Evolutionary conservation across 768 basidiomycete genomes (phyloP), one percentile per base, ranked within the genome.

Genomic region (Pleurotus tuber-regium): DNA sequence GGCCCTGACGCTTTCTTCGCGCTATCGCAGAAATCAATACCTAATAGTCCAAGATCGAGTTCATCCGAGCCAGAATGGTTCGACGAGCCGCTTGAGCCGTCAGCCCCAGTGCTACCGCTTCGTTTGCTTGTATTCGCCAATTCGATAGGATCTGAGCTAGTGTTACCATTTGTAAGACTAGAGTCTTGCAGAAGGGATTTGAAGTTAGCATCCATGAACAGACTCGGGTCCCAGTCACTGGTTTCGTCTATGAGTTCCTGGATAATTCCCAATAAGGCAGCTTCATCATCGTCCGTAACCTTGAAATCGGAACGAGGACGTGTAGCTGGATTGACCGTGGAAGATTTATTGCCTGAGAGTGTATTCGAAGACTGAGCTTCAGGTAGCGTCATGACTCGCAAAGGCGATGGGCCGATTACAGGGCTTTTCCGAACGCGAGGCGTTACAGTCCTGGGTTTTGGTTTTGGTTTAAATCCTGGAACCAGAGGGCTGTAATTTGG

Each of bases 191-290:
- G 70, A 64, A 80, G 66, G 4, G 64, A 60, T 55, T 68, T 76
- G 64, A 81, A 81, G 16, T 71, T 72, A 30, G 72, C 61, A 54
- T 77, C 72, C 61, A 78, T 66, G 55, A 75, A 76, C 29, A 79
- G 59, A 52, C 68, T 73, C 12, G 70, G 63, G 54, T 80, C 78
- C 79, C 79, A 81, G 30, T 70, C 71, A 43, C 65, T 76, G 14
- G 77, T 74, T 56, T 77, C 78, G 39, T 76, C 71, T 1, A 75
- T 74, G 29, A 81, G 68, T 57, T 79, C 76, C 12, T 70, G 69
- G 26, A 81, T 74, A 11, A 81, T 66, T 8, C 64, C 69, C 25
- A 76, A 59, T 29, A 78, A 57, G 24, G 63, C 61, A 42, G 67
- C 50, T 23, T 66, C 63, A 40, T 66, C 55, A 8, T 58, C 56